A percentile compares a stretch with the other conserved stretches of the same genome.
Conservation (phyloP, 768 basidiomycete species). For the Collybiopsis confluens region DNA sequence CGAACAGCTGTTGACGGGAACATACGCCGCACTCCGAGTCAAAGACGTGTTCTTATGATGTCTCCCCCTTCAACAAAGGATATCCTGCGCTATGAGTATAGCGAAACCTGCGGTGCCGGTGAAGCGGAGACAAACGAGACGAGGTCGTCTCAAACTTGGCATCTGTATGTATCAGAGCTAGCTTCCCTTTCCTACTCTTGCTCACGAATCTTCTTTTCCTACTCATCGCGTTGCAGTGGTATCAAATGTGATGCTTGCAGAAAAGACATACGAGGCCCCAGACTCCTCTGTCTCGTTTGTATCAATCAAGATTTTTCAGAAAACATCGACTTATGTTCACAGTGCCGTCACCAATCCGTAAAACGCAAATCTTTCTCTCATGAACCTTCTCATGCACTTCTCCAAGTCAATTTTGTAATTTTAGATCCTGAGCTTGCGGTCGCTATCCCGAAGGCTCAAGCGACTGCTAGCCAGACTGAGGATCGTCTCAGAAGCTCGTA, state of each 20-base stretch:
- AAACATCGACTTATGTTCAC: slow-evolving; percentile 3
- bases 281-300: neutral
- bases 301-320: slow-evolving; percentile 2
- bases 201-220: neutral
- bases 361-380: neutral
- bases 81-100: neutral
- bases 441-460: neutral
- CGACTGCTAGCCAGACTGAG: neutral
- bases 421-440: slow-evolving; percentile 1
- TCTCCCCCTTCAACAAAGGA: neutral
- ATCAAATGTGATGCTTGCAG: slow-evolving; percentile 1
- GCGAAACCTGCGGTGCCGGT: neutral
- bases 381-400: neutral
- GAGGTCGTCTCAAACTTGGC: neutral
- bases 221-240: neutral
- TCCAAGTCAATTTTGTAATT: neutral
- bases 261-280: neutral
- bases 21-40: neutral
- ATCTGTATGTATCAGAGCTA: neutral
- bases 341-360: neutral
- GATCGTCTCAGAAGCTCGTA: neutral
- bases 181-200: neutral
- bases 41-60: neutral
- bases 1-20: too few relatives aligned
- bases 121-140: neutral